Base-by-base conservation (phyloP, 352 stramenopile genomes). In the Phytophthora sp. region DNA sequence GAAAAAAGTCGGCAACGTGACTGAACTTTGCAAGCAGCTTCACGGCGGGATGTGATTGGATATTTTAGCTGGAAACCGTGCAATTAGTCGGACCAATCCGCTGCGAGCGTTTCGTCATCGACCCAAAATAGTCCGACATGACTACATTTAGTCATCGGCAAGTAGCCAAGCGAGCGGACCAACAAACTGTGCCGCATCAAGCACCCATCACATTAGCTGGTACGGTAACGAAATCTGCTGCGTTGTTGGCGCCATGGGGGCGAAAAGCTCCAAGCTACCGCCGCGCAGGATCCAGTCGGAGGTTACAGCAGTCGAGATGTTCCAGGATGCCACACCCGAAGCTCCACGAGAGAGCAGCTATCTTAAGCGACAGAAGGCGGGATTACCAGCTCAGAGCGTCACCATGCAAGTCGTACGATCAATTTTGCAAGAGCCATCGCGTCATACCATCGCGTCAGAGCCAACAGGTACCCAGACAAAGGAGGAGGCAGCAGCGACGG, bases 211-310 rank as follows among this genome's bases (percentile, higher is more conserved):
- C 20, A 9, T 55, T 55, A 42, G 12, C 11, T 33, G 18, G n/a
- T n/a, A n/a, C n/a, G n/a, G n/a, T 57, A 49, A 66, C 58, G 47
- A 42, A 45, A 20, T n/a, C n/a, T 1, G 9, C 12, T 27, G 31
- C 49, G 29, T 30, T 60, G 35, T 18, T 45, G 33, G n/a, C 41
- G 58, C 42, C 23, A 89, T 91, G 82, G 80, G 82, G 41, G 74
- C 59, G 11, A 75, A 56, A 61, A 78, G 63, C 73, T 91, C 79
- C 70, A 91, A 91, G 73, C 79, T 72, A 39, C 71, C 69, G 57
- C 76, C 72, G 30, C 60, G 20, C 23, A 45, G 45, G 30, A 62
- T 71, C 36, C 46, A 74, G 27, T 33, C 60, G 33, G 62, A 74
- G 18, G 53, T 16, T 18, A 56, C 66, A 35, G 66, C 27, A 27